A percentile compares a stretch with the other conserved stretches of the same genome.
Evolutionary conservation across 2,329 filamentous ascomycete genomes (phyloP).

Genomic region (Colletotrichum cuscutae): DNA sequence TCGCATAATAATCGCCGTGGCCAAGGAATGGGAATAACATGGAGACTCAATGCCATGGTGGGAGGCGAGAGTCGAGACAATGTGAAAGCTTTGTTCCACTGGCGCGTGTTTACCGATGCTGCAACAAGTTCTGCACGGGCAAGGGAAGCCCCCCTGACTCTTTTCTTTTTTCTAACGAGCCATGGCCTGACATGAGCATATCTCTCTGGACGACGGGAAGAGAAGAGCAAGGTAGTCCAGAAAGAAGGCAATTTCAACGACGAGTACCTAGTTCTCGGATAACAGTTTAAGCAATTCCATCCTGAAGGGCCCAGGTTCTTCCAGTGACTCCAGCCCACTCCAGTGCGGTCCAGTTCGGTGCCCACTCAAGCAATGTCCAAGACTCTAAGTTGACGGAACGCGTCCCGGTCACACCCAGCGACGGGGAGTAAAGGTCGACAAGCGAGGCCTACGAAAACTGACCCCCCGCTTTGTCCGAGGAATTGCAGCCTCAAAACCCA

Average conservation of each 20-base stretch:
- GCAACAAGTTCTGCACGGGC: slow-evolving; percentile 12
- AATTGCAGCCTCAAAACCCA: slow-evolving; percentile 14
- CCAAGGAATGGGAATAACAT: slow-evolving; percentile 2
- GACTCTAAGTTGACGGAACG: neutral
- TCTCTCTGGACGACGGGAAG: slow-evolving; percentile 2
- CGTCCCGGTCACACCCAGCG: slow-evolving; percentile 9
- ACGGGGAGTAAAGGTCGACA: neutral
- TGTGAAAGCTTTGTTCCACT: slow-evolving; percentile 11
- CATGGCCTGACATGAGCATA: slow-evolving; percentile 13
- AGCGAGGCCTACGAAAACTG: neutral
- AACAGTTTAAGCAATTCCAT: neutral
- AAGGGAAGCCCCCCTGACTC: neutral
- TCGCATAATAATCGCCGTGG: neutral
- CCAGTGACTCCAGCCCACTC: neutral
- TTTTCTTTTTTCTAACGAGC: neutral
- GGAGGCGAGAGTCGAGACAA: slow-evolving; percentile 17
- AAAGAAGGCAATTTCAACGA: slow-evolving; percentile 1
- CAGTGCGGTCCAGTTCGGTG: neutral
- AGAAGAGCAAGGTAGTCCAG: neutral
- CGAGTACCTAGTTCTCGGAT: slow-evolving; percentile 26
- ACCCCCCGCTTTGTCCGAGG: slow-evolving; percentile 8
- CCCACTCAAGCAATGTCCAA: neutral
- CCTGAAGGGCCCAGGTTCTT: neutral
- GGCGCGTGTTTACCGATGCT: neutral
- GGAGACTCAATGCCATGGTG: slow-evolving; percentile 19